These are phyloP conservation scores for Chenopodium quinoa DNA, from an alignment of 148 eudicot species.

Conservation along the genomic window DNA sequence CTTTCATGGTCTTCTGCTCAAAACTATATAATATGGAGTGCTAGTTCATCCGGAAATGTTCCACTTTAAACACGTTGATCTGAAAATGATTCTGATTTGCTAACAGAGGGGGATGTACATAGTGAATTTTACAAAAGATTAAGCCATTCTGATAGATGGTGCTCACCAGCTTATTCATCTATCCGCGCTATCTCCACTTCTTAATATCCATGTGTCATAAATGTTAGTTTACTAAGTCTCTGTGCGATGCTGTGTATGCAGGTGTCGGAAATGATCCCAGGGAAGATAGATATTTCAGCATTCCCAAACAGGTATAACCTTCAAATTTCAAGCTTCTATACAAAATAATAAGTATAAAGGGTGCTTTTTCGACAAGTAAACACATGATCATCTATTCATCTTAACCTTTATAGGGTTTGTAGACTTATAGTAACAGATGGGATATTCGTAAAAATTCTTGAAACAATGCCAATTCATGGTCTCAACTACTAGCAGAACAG, in stretches of 20 bases:
- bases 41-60: background rate
- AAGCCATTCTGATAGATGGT: background rate
- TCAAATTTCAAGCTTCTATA: background rate
- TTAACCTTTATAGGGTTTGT: no score
- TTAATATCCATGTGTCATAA: background rate
- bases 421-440: background rate
- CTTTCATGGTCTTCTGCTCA: background rate
- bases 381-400: no score
- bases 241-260: constrained; percentile 17
- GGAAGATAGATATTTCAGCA: constrained; percentile 97
- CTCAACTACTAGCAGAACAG: background rate
- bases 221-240: background rate
- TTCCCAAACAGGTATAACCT: constrained; percentile 73
- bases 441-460: background rate
- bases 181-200: background rate
- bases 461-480: background rate
- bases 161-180: background rate
- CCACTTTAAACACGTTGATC: no score
- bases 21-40: background rate
- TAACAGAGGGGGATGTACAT: no score
- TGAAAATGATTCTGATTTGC: no score
- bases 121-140: no score
- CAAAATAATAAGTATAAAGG: background rate
- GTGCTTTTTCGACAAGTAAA: background rate
- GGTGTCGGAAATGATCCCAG: constrained; percentile 98